Evolutionary conservation across 2,329 filamentous ascomycete species (phyloP), one percentile per base, ranked within the genome.

Genomic region (Aspergillus novoparasiticus): DNA sequence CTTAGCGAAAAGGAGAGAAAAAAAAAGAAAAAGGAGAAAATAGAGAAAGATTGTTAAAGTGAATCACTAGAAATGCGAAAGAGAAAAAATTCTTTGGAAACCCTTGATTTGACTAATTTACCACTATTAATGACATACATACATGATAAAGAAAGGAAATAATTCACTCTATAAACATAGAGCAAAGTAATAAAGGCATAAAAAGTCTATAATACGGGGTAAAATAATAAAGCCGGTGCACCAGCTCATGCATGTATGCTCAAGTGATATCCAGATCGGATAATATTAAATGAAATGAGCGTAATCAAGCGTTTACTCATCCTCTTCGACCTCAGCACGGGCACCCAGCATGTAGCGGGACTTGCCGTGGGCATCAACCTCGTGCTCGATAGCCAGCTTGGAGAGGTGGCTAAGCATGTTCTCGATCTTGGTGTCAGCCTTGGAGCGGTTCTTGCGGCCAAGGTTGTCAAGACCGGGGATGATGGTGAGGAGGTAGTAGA

Each of bases 361-460:
- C 68, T 79, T 80, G 71, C 81, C 81, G 68, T 79, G 76, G 41
- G 76, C 72, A 70, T 83, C 81, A 39, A 71, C 74, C 76, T 84
- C 81, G 71, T 83, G 81, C 75, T 84, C 82, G 58, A 84, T 71
- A 60, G 82, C 82, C 57, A 84, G 78, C 75, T 84, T 83, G 76
- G 81, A 81, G 57, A 84, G 78, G 73, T 83, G 81, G 55, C 76
- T 78, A 64, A 84, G 78, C 71, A 84, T 80, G 76, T 84, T 84
- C 81, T 84, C 82, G 74, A 84, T 82, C 73, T 83, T 78, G 69
- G 82, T 84, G 73, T 84, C 82, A 62, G 80, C 79, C 69, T 79
- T 79, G 72, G 79, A 82, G 68, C 82, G 80, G 74, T 78, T 82
- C 76, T 81, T 80, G 71, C 82, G 82, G 70, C 82, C 82, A 63